phyloP scores from a whole-genome alignment of 805 yeast genomes.

The Candida mattraensis region DNA sequence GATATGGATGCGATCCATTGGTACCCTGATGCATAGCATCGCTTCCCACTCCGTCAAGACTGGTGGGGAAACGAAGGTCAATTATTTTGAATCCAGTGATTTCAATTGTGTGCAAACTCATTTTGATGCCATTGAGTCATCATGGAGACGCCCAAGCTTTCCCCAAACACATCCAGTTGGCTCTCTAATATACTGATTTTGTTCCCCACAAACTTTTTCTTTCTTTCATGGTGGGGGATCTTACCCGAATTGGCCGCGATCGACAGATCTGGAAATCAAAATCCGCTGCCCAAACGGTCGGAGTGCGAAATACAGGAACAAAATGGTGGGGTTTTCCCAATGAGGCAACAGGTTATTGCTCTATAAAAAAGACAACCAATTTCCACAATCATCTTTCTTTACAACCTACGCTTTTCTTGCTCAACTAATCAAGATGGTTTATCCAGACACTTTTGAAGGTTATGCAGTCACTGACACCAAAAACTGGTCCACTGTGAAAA shows the following conservation, averaged over 20 bases:
- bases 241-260: no score
- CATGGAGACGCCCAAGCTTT: no score
- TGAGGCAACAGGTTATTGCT: background rate
- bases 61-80: slow-evolving; percentile 38
- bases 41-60: slow-evolving; percentile 40
- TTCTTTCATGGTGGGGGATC: no score
- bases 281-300: no score
- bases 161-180: no score
- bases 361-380: background rate
- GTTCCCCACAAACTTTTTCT: no score
- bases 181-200: no score
- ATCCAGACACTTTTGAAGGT: slow-evolving; percentile 40
- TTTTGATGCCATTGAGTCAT: no score
- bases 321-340: background rate
- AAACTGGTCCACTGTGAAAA: slow-evolving; percentile 35
- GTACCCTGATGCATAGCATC: slow-evolving; percentile 43
- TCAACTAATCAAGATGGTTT: slow-evolving; percentile 25
- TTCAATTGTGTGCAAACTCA: background rate
- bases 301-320: no score
- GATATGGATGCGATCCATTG: slow-evolving; percentile 42
- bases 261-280: no score
- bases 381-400: background rate
- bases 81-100: slow-evolving; percentile 3
- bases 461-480: slow-evolving; percentile 37
- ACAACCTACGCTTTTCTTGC: no score